These are phyloP conservation scores for Chaetomiaceae sp. DNA, from an alignment of 2,329 filamentous ascomycete species.

Conservation along the genomic window DNA sequence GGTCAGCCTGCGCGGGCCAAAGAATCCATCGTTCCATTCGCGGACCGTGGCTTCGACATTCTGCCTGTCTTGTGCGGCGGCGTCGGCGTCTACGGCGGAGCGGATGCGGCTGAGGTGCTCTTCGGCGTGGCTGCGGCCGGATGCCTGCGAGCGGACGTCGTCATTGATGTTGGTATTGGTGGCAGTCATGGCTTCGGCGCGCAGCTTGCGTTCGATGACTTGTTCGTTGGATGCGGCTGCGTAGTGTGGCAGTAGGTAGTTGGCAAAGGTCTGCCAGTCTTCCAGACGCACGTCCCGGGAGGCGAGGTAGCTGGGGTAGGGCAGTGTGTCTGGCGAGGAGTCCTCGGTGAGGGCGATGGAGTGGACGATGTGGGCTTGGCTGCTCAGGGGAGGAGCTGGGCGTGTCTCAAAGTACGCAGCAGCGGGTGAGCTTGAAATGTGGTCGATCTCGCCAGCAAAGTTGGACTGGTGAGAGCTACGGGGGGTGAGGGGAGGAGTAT, in stretches of 20 bases:
- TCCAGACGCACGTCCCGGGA: conserved; percentile 44
- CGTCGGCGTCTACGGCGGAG: conserved; percentile 24
- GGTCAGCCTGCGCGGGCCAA: conserved; percentile 45
- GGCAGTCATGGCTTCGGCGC: conserved; percentile 35
- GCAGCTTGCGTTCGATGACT: conserved; percentile 47
- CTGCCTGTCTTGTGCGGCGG: conserved; percentile 25
- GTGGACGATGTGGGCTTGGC: conserved; percentile 26
- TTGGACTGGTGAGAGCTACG: conserved; percentile 31
- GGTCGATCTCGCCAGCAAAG: conserved; percentile 29
- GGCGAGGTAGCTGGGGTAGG: conserved; percentile 38
- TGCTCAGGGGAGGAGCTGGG: conserved; percentile 29
- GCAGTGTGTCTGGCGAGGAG: conserved; percentile 42
- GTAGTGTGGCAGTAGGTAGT: conserved; percentile 51
- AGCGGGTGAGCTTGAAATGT: conserved; percentile 32
- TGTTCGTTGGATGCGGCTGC: conserved; percentile 41
- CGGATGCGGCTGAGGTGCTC: conserved; percentile 40
- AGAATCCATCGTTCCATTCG: conserved; percentile 57
- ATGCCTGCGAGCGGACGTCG: conserved; percentile 25
- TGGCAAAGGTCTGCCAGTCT: conserved; percentile 58
- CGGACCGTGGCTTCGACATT: conserved; percentile 40
- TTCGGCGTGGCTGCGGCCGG: conserved; percentile 35
- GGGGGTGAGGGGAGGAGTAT: conserved; percentile 50
- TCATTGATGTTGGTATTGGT: conserved; percentile 12
- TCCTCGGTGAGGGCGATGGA: conserved; percentile 33
- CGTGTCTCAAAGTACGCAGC: conserved; percentile 47